phyloP scores from a whole-genome alignment of 257 asterid species.

The Ilex aquifolium region DNA sequence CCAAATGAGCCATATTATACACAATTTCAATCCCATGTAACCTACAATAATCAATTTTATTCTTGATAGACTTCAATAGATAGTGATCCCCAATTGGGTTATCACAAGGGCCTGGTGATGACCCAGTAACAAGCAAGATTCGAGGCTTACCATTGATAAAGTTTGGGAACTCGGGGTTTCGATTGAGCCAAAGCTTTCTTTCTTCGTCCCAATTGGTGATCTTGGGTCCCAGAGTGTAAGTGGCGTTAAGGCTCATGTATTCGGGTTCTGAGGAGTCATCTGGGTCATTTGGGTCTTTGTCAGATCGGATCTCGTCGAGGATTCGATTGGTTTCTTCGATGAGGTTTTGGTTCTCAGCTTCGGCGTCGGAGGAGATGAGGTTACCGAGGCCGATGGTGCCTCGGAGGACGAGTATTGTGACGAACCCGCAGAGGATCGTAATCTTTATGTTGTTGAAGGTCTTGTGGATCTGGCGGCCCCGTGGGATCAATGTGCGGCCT shows the following conservation, averaged over 20 bases:
- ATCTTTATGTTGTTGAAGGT: conserved; percentile 75
- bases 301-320: conserved; percentile 75
- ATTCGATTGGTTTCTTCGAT: conserved; percentile 65
- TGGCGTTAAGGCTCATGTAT: conserved; percentile 28
- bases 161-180: conserved; percentile 61
- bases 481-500: conserved; percentile 42
- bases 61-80: conserved; percentile 63
- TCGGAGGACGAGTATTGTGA: conserved; percentile 77
- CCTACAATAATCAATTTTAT: conserved; percentile 91
- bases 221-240: conserved; percentile 59
- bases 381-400: conserved; percentile 82
- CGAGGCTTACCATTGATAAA: conserved; percentile 63
- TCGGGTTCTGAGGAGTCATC: conserved; percentile 26
- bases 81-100: conserved; percentile 94
- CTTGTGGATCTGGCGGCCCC: conserved; percentile 67
- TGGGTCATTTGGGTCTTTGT: conserved; percentile 47
- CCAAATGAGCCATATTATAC: conserved; percentile 88
- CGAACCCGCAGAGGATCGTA: conserved; percentile 77
- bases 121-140: conserved; percentile 76
- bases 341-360: conserved; percentile 56
- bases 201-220: conserved; percentile 62
- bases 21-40: conserved; percentile 92
- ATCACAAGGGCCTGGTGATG: conserved; percentile 78
- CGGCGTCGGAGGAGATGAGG: conserved; percentile 58
- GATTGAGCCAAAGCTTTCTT: conserved; percentile 62